Conservation (phyloP, 257 asterid genomes). For the Orobanche coerulescens region DNA sequence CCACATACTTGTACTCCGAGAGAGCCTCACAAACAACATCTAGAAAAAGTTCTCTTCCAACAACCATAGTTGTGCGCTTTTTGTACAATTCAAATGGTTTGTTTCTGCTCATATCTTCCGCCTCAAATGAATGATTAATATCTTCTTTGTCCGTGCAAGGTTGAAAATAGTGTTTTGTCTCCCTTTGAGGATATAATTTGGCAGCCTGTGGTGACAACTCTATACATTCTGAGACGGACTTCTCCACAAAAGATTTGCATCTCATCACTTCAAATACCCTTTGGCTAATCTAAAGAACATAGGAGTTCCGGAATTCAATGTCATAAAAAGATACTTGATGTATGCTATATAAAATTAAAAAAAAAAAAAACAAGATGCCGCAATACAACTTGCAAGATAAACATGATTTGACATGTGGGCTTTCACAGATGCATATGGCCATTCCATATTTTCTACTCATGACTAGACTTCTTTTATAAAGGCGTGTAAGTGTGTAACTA, state of each 20-base stretch:
- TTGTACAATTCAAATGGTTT: conserved; percentile 84
- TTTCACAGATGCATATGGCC: neutral
- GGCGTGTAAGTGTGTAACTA: conserved; percentile 1
- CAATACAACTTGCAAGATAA: neutral
- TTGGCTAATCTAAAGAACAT: conserved; percentile 60
- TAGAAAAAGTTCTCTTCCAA: conserved; percentile 56
- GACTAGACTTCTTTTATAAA: neutral
- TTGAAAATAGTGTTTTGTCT: conserved; percentile 26
- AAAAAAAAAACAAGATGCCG: neutral
- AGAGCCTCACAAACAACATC: conserved; percentile 85
- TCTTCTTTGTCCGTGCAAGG: conserved; percentile 32
- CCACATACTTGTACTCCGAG: conserved; percentile 87
- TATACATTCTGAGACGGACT: conserved; percentile 34
- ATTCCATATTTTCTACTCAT: neutral
- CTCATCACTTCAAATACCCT: conserved; percentile 76
- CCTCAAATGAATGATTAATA: conserved; percentile 21
- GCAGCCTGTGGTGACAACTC: conserved; percentile 29
- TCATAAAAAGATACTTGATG: neutral
- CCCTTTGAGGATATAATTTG: conserved; percentile 40
- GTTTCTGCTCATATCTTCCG: conserved; percentile 36
- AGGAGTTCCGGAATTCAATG: conserved; percentile 15
- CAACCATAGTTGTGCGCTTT: conserved; percentile 72
- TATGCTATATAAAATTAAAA: neutral
- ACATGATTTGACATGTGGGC: neutral
- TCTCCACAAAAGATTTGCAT: conserved; percentile 35